Evolutionary conservation across 164 flowering plant species (phyloP), one percentile per base, ranked within the genome.

Genomic region (Saururus chinensis): DNA sequence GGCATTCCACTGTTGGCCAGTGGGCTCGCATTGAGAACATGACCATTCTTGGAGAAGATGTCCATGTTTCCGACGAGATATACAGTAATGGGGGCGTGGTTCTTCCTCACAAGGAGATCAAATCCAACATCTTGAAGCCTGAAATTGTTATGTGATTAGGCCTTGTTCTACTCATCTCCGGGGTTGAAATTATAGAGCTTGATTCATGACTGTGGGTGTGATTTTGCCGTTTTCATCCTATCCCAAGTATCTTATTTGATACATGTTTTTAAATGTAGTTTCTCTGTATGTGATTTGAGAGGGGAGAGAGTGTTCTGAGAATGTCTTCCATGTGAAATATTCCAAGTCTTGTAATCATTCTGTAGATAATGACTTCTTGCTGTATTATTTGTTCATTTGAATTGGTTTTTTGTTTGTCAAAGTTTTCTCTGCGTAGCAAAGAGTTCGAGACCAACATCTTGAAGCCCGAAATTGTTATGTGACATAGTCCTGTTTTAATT

Each of bases 401-500:
- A 30, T 30, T 30, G 37, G 37, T 30, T 30, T 30, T 30, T n/a
- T n/a, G n/a, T n/a, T n/a, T n/a, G n/a, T n/a, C n/a, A n/a, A n/a
- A n/a, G n/a, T n/a, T n/a, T n/a, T n/a, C n/a, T 62, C 74, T 88
- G 62, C 98, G 96, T 24, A 96, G 88, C 78, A 88, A 88, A 69
- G 98, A 88, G 84, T 87, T 91, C 80, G 86, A 85, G 62, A 68
- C 88, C 0, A 91, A 83, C 78, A 91, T 91, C 65, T 70, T 86
- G 85, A 89, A 91, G 80, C 98, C 98, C 0, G 98, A 91, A 76
- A 91, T 91, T 30, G 98, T 91, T 40, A 91, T 88, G 98, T 91
- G 79, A 84, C 9, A 19, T 7, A 9, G 12, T 9, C 45, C 8
- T 41, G 8, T 9, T 41, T 41, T 41, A 8, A 0, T 8, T 41